Conservation (phyloP, 768 basidiomycete species). For the Hygrophorus pudorinus region DNA sequence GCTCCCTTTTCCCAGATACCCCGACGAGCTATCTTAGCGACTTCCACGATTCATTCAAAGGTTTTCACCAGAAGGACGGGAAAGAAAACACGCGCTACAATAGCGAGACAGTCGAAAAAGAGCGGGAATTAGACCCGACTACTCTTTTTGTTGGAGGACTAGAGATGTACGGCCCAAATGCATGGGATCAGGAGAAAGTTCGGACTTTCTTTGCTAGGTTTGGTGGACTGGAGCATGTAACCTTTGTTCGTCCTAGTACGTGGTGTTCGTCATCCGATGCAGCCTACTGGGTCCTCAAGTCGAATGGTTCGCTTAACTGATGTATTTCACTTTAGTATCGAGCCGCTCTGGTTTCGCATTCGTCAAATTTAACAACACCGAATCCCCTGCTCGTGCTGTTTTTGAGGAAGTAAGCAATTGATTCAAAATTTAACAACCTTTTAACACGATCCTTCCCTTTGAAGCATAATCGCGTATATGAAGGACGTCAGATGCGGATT, state of each 20-base stretch:
- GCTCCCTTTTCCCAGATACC: constrained; percentile 38
- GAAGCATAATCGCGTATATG: constrained; percentile 63
- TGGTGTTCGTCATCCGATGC: too few relatives aligned
- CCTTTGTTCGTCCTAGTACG: constrained; percentile 54
- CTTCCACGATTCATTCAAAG: constrained; percentile 14
- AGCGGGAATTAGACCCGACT: constrained; percentile 47
- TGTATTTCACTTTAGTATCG: constrained; percentile 31
- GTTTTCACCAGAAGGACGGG: constrained; percentile 17
- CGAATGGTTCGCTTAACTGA: not conserved
- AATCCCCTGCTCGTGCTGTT: constrained; percentile 59
- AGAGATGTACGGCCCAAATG: constrained; percentile 48
- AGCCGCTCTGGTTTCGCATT: constrained; percentile 71
- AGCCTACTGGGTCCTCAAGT: constrained; percentile 1
- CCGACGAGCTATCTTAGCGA: constrained; percentile 29
- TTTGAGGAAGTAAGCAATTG: constrained; percentile 41
- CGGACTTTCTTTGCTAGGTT: constrained; percentile 50
- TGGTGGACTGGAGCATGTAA: constrained; percentile 54
- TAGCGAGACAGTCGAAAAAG: constrained; percentile 13
- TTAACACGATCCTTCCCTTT: not conserved
- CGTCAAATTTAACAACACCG: constrained; percentile 56
- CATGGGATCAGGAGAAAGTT: constrained; percentile 64
- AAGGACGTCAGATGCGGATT: constrained; percentile 66
- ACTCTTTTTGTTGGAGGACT: constrained; percentile 74
- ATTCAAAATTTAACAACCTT: not conserved
- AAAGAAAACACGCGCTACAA: constrained; percentile 15